Evolutionary conservation across 345 rosid species (phyloP), one percentile per base, ranked within the genome.

Genomic region (Salix exigua): DNA sequence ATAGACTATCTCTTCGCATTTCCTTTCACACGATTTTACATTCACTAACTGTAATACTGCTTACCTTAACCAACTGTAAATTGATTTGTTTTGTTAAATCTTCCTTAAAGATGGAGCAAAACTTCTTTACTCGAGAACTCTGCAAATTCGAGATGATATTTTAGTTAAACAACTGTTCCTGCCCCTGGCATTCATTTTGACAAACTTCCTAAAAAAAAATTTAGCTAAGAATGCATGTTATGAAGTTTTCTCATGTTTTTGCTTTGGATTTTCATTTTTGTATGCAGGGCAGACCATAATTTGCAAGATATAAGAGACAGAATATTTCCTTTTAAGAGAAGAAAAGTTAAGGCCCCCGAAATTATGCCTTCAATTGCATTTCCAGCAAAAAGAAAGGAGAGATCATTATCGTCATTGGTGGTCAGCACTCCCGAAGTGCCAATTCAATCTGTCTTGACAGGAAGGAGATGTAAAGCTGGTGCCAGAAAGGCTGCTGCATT

Each of bases 331-430:
- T 84, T 83, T 4, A 94, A 86, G 83, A 83, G 93, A 77, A 91
- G 85, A 84, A 96, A 90, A 69, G 89, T 88, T 75, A 85, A 75
- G 80, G 87, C 94, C 62, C 83, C 93, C 71, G 91, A 89, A 82
- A 81, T 85, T 78, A 85, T 80, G 48, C 86, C 94, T 44, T 84
- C 92, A 0, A 78, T 85, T 79, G 62, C 88, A 74, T 79, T 91
- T 77, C 96, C 93, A 58, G 85, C 88, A 73, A 91, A 90, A 86
- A 92, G 98, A 83, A 96, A 96, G 83, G 99, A 96, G 85, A 88
- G 98, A 83, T 96, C 99, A 48, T 88, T 96, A 80, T 92, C 98
- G 33, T 91, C 96, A 23, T 83, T 96, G 89, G 99, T 92, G 55
- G 97, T 96, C 70, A 88, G 84, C 76, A 81, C 94, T 77, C 97